These are phyloP conservation scores for Tetrahymena elliotti DNA, from an alignment of 73 alveolate genomes.

Conservation along the genomic window DNA sequence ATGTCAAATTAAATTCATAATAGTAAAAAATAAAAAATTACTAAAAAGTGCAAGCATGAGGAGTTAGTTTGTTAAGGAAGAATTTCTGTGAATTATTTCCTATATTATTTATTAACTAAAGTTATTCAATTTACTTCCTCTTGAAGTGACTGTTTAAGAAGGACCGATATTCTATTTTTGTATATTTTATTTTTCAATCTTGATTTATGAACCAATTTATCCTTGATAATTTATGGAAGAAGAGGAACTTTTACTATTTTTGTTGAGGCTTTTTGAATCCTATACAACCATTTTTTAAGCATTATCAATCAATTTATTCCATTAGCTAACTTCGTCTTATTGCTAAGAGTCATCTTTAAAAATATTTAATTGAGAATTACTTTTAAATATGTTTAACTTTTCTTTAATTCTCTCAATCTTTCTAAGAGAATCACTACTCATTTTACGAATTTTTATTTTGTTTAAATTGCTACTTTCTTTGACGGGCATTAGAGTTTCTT, in stretches of 20 bases:
- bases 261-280: neutral
- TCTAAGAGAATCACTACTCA: neutral
- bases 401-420: neutral
- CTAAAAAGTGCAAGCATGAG: neutral
- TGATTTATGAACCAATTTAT: neutral
- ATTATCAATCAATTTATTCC: neutral
- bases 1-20: neutral
- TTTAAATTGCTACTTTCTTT: neutral
- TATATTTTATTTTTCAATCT: neutral
- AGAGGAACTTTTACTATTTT: neutral
- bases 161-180: neutral
- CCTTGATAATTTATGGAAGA: neutral
- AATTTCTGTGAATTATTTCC: neutral
- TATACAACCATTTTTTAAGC: neutral
- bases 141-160: neutral
- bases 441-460: neutral
- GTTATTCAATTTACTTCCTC: neutral
- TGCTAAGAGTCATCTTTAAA: neutral
- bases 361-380: neutral
- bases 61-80: neutral
- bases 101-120: neutral
- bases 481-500: neutral
- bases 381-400: neutral
- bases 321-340: neutral
- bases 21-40: neutral